A percentile compares a stretch with the other conserved stretches of the same genome.
These are phyloP conservation scores for Pleurotus platypus DNA, from an alignment of 768 basidiomycete species.

Conservation along the genomic window DNA sequence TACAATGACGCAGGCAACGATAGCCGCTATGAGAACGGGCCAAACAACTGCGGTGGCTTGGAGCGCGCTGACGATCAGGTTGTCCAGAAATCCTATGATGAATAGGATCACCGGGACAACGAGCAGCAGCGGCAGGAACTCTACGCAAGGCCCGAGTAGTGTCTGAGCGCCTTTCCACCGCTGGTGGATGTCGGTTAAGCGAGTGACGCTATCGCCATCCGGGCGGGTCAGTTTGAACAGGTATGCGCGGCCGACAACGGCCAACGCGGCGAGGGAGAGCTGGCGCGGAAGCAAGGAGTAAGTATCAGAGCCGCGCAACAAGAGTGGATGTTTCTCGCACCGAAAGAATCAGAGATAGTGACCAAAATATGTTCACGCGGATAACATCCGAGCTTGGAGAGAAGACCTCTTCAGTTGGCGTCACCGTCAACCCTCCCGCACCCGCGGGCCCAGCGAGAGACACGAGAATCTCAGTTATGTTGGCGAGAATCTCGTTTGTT, in stretches of 20 bases:
- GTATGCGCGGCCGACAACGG: constrained; percentile 14
- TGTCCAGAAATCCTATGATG: constrained; percentile 15
- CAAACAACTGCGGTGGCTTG: not conserved
- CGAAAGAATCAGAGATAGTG: constrained; percentile 16
- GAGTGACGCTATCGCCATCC: constrained; percentile 7
- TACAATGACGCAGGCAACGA: constrained; percentile 10
- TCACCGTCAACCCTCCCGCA: not conserved
- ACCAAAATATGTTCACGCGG: constrained; percentile 14
- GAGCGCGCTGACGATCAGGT: constrained; percentile 11
- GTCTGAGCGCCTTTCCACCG: constrained; percentile 12
- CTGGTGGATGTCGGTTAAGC: constrained; percentile 14
- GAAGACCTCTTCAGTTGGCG: not conserved
- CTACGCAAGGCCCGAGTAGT: constrained; percentile 13
- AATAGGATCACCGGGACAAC: constrained; percentile 16
- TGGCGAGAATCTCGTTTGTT: constrained; percentile 23
- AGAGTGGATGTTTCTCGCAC: not conserved
- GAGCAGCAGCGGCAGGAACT: constrained; percentile 14
- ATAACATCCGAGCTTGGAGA: constrained; percentile 12
- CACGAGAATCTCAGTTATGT: not conserved
- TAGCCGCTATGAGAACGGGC: constrained; percentile 9
- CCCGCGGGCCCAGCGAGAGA: not conserved
- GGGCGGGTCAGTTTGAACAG: constrained; percentile 12
- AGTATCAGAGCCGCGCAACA: not conserved
- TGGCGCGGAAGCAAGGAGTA: not conserved
- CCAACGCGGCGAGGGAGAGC: constrained; percentile 16